Base-by-base conservation (phyloP, 495 filamentous ascomycete species). In the Lentithecium fluviatile region DNA sequence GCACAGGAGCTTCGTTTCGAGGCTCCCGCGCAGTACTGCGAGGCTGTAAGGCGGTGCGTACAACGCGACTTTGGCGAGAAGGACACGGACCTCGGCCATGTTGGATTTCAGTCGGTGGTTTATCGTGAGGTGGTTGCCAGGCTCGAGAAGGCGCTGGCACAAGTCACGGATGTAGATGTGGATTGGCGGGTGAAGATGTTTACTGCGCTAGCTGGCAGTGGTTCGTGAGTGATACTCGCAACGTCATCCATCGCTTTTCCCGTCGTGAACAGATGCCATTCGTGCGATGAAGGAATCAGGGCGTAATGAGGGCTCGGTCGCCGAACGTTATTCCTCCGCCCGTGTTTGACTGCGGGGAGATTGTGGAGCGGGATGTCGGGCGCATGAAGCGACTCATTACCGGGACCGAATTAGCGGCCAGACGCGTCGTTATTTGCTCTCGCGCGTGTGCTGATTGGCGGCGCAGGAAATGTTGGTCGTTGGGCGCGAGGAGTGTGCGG, bases 41-140 rank as follows among this genome's bases (percentile, higher is more conserved):
- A 71, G 1, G 72, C 70, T 10, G 72, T 75, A 1, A 52, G 62
- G 40, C 62, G 68, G n/a, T 77, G 73, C 51, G 54, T 77, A 34
- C 17, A 32, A 34, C 58, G 60, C 29, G 60, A 64, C 26, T 75
- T 70, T 36, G 64, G 70, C 36, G 51, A 65, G 32, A 43, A 56
- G 19, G 60, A 67, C 12, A 43, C 60, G 20, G 62, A 52, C 53
- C 62, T 72, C 0, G 68, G 68, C 13, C 53, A 69, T 25, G 65
- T 70, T 15, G 59, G 65, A 12, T 64, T 73, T 19, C 69, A 70
- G 34, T 50, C 66, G 20, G 49, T 54, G 0, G 69, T 71, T 13
- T 70, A 64, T 46, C 63, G 69, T 6, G 52, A 50, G 7, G 61
- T 68, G n/a, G 62, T 73, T 0, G 54, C 38, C 6, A 53, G 59